These are phyloP conservation scores for Globisporangium perplexum DNA, from an alignment of 352 stramenopile genomes.

Conservation along the genomic window DNA sequence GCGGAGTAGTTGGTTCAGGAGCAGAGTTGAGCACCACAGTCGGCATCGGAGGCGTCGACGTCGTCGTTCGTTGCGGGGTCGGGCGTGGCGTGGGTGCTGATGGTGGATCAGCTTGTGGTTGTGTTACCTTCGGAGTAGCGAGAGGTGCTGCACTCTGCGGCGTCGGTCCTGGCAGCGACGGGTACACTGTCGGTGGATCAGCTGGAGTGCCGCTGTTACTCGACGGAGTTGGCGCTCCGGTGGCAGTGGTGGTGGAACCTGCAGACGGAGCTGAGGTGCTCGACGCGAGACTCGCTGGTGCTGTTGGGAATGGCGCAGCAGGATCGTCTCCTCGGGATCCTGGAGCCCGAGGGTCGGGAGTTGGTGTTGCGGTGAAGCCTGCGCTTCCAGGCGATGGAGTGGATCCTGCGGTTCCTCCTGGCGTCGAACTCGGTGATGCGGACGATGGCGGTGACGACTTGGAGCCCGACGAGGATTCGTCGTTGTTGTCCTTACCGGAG, in stretches of 20 bases:
- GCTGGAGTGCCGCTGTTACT: not conserved
- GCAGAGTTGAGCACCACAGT: not conserved
- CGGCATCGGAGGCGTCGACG: not conserved
- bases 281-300: not conserved
- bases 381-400: not conserved
- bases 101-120: not conserved
- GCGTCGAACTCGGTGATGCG: not conserved
- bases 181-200: not conserved
- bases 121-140: not conserved
- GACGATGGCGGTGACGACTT: not conserved
- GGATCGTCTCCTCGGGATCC: not conserved
- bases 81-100: not conserved
- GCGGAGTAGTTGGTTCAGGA: not conserved
- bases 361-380: no score
- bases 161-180: not conserved
- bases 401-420: not conserved
- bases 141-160: not conserved
- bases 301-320: not conserved
- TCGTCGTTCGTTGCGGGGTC: constrained; percentile 3
- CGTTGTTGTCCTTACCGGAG: constrained; percentile 2
- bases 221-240: not conserved
- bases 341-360: not conserved
- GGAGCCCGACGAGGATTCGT: not conserved
- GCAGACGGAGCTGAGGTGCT: not conserved
- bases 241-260: not conserved